Base-by-base conservation (phyloP, 306 rosid genomes). In the Casuarina cunninghamiana region DNA sequence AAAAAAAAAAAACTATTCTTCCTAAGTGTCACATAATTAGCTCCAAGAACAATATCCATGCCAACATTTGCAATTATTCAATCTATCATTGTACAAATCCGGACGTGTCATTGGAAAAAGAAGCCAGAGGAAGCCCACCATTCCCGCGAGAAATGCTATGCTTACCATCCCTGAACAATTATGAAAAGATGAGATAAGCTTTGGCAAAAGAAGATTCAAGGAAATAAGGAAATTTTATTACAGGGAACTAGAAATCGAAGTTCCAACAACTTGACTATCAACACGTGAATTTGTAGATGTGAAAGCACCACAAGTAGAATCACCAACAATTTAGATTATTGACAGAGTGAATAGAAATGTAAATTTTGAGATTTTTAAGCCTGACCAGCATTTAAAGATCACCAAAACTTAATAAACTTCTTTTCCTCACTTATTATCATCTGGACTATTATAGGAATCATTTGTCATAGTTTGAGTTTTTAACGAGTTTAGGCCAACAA, bases 11-110 rank as follows among this genome's bases (percentile, higher is more conserved):
- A 67, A 11, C 37, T 67, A 67, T 67, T 42, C 32, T 5, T 42
- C 15, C 55, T 81, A 80, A 49, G 72, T 81, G 43, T 51, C 19
- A 70, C 55, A 72, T 80, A 51, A 73, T 81, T 74, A 83, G 53
- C 67, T 75, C 89, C 96, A 90, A 58, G 91, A 87, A 83, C 99
- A 95, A 85, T 82, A 90, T 68, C 92, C 88, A 69, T 95, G 95
- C 97, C 98, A 94, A 80, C 97, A 90, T 76, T 89, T 89, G 88
- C 98, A 92, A 76, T 81, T 83, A 75, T 89, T 81, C 44, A 89
- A 82, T 79, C 86, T 88, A 73, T 89, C 87, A 74, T 88, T 92
- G 76, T 88, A 95, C 87, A 95, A 83, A 71, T 86, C 83, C 5
- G 97, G 93, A 74, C n/a, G 77, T 11, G 97, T 91, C 81, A 89